Base-by-base conservation (phyloP, 129 eudicot genomes). In the Tagetes erecta region DNA sequence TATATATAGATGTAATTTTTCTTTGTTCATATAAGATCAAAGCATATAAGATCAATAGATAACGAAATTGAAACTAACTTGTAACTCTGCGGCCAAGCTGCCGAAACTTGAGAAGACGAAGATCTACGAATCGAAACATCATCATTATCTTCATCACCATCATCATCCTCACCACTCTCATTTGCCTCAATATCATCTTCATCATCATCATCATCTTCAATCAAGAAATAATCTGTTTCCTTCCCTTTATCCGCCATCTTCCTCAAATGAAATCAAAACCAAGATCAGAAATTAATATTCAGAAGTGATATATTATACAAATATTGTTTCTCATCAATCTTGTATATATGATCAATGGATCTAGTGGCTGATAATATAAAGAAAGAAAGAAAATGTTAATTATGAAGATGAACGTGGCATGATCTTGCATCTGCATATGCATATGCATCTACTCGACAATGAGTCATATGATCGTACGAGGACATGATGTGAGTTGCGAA, bases 1-100 rank as follows among this genome's bases (percentile, higher is more conserved):
- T 70, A 30, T 9, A 42, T 42, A 42, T 42, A 9, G 8, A 42
- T 42, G 4, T 42, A 42, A 9, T 4, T 42, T 6, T 34, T 74
- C 12, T 33, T 47, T 39, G 45, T 4, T 4, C 51, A 5, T 45
- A 27, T 12, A 68, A 3, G n/a, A 45, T 37, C 6, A 5, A 42
- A 42, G 40, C 5, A 40, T 35, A 45, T 40, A 40, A 40, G n/a
- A 42, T 14, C 31, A 41, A 72, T 45, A 72, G 8, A 56, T 20
- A 20, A 4, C 44, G 27, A 52, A 68, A 2, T 45, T 0, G 12
- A 60, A 37, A 75, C 51, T 30, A 13, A 84, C 87, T 80, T 84
- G 78, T 77, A 80, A 80, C 85, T 84, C 78, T 70, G 83, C 1
- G 87, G 87, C 87, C 87, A 84, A 53, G 68, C 70, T 37, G 63